Base-by-base conservation (phyloP, 805 yeast genomes). In the Nakazawaea wyomingensis region DNA sequence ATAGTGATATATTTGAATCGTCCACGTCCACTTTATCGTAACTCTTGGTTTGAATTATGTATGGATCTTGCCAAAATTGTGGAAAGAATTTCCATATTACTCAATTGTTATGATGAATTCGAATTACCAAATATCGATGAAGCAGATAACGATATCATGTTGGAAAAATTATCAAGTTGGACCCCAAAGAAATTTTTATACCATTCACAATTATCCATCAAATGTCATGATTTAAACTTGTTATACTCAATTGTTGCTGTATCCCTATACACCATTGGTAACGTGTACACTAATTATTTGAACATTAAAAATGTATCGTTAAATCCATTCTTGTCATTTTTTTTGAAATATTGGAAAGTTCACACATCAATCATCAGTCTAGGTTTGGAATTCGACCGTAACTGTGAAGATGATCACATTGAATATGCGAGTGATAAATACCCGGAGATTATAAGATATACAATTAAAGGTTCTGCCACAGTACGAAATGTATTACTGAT, bases 321-420 rank as follows among this genome's bases (percentile, higher is more conserved):
- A 39, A 82, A 82, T 52, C 93, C 93, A 17, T 85, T 80, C 52
- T 54, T 78, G 37, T 73, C 74, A 17, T 66, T 70, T 37, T 73
- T 80, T 47, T 61, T 82, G 8, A 74, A 76, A 37, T 54, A 77
- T 5, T 85, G 93, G 91, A 80, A 81, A 51, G 70, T 75, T 33
- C 76, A 78, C 51, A 80, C 89, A 2, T 71, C 71, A 46, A 68
- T 80, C 2, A 69, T 84, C 1, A 57, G 76, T 8, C 59, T 78
- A 6, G 86, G 87, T 0, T 59, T 84, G 5, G 85, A 80, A 51
- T 69, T 77, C 27, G 83, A 78, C 52, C 57, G 82, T 48, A 50
- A 70, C 41, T 69, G 70, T 43, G 82, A 74, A 53, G 68, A 64
- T 34, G 55, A 56, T 4, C 60, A 61, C 22, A 66, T 57, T 37